These are phyloP conservation scores for Apodospora peruviana DNA, from an alignment of 495 filamentous ascomycete genomes.

Conservation along the genomic window DNA sequence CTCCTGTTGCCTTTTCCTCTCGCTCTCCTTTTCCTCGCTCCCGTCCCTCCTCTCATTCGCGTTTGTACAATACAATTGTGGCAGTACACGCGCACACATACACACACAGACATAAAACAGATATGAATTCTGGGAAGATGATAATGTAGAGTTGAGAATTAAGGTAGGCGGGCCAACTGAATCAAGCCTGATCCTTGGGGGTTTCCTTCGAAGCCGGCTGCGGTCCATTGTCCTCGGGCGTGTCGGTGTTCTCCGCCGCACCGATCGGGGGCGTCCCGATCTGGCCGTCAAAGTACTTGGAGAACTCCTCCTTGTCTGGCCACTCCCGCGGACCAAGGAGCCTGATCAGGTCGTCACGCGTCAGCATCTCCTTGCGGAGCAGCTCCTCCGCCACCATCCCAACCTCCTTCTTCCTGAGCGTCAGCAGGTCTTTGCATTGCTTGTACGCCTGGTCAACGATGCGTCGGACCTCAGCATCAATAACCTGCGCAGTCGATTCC, in stretches of 20 bases:
- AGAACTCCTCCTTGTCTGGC: slow-evolving; percentile 79
- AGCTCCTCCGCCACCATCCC: slow-evolving; percentile 91
- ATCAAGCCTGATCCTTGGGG: too few species aligned
- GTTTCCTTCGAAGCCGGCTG: slow-evolving; percentile 14
- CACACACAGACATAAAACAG: too few species aligned
- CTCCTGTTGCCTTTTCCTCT: too few species aligned
- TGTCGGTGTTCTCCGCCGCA: slow-evolving; percentile 38
- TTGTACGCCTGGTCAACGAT: slow-evolving; percentile 90
- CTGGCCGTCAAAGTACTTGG: slow-evolving; percentile 77
- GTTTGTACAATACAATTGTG: too few species aligned
- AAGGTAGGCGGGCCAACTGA: too few species aligned
- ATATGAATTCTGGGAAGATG: too few species aligned
- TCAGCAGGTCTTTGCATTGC: slow-evolving; percentile 78
- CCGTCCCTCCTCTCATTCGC: too few species aligned
- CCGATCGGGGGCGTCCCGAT: slow-evolving; percentile 50
- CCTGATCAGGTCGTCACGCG: slow-evolving; percentile 83
- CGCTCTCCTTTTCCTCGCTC: too few species aligned
- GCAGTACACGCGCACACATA: too few species aligned
- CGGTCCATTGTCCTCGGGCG: slow-evolving; percentile 12
- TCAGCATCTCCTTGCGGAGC: slow-evolving; percentile 82
- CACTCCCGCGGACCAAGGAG: slow-evolving; percentile 78
- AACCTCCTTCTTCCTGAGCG: slow-evolving; percentile 79
- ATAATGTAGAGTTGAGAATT: too few species aligned
- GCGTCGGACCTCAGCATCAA: slow-evolving; percentile 82
- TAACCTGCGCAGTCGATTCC: slow-evolving; percentile 84